A percentile compares a stretch with the other conserved stretches of the same genome.
Conservation (phyloP, 2,329 filamentous ascomycete genomes). For the Cladosporium sp. region DNA sequence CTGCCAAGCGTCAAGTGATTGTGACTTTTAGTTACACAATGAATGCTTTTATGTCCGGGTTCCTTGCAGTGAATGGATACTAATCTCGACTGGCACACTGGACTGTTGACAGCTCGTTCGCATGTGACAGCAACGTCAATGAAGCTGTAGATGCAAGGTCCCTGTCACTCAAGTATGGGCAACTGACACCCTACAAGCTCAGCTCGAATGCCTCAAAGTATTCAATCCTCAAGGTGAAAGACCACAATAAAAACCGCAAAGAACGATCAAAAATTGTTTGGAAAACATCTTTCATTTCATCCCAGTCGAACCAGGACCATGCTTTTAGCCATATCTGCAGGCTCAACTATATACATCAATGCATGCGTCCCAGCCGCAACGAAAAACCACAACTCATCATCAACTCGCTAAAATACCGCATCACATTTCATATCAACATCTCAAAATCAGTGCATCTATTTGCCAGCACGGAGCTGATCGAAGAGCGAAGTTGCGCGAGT, state of each 20-base stretch:
- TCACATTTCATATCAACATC: neutral
- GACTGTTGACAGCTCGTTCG: too few relatives aligned
- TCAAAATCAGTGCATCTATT: neutral
- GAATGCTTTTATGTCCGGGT: too few relatives aligned
- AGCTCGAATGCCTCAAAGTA: too few relatives aligned
- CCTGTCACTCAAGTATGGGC: too few relatives aligned
- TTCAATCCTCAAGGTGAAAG: too few relatives aligned
- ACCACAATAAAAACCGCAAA: neutral
- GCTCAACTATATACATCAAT: neutral
- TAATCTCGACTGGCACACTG: neutral
- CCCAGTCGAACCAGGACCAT: neutral
- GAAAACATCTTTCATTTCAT: neutral
- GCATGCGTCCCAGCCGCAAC: neutral
- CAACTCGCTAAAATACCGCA: neutral
- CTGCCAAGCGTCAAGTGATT: too few relatives aligned
- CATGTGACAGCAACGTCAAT: neutral
- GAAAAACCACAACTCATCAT: neutral
- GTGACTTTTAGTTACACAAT: too few relatives aligned
- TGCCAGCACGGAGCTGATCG: slow-evolving; percentile 18
- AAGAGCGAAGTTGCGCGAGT: slow-evolving; percentile 21
- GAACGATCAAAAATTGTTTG: neutral
- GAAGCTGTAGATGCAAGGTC: too few relatives aligned
- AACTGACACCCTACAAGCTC: too few relatives aligned
- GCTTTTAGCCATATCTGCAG: neutral
- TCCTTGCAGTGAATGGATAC: neutral